Percentiles rank a stretch among this genome's conserved stretches.
These are phyloP conservation scores for Boletus reticuloceps DNA, from an alignment of 768 basidiomycete species.

Conservation along the genomic window DNA sequence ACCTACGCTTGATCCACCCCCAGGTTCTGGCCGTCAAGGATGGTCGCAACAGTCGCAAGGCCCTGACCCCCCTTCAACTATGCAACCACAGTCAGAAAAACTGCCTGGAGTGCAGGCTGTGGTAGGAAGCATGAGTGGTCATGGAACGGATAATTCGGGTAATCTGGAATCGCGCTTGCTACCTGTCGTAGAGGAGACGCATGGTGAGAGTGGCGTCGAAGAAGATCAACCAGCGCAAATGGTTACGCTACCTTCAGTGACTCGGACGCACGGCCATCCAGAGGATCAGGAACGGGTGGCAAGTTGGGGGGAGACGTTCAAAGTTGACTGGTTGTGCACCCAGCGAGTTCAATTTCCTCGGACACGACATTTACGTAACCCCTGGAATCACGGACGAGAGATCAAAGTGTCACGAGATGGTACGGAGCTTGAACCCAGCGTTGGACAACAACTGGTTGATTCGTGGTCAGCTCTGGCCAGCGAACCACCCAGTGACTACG, in stretches of 20 bases:
- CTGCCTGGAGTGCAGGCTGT: slow-evolving; percentile 39
- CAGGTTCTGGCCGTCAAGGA: slow-evolving; percentile 15
- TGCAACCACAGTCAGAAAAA: slow-evolving; percentile 38
- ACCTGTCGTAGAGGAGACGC: slow-evolving; percentile 24
- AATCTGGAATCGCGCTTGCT: slow-evolving; percentile 10
- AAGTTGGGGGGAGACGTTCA: slow-evolving; percentile 77
- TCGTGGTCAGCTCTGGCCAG: slow-evolving; percentile 55
- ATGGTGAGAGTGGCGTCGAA: slow-evolving; percentile 1
- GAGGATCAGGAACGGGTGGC: slow-evolving; percentile 23
- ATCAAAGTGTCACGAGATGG: slow-evolving; percentile 86
- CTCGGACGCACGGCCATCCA: neutral
- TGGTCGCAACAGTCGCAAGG: neutral
- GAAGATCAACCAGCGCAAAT: slow-evolving; percentile 8
- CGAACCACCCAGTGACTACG: slow-evolving; percentile 2
- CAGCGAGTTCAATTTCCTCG: slow-evolving; percentile 69
- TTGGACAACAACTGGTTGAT: slow-evolving; percentile 65
- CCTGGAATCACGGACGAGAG: slow-evolving; percentile 87
- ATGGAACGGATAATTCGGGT: slow-evolving; percentile 19
- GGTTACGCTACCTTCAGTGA: neutral
- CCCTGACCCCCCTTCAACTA: neutral
- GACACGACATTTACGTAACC: slow-evolving; percentile 80
- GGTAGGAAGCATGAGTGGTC: slow-evolving; percentile 3
- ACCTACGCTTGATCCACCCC: slow-evolving; percentile 42
- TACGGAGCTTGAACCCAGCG: slow-evolving; percentile 83
- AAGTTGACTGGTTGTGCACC: slow-evolving; percentile 78